These are phyloP conservation scores for Blastomyces parvus DNA, from an alignment of 2,329 filamentous ascomycete genomes.

Conservation along the genomic window DNA sequence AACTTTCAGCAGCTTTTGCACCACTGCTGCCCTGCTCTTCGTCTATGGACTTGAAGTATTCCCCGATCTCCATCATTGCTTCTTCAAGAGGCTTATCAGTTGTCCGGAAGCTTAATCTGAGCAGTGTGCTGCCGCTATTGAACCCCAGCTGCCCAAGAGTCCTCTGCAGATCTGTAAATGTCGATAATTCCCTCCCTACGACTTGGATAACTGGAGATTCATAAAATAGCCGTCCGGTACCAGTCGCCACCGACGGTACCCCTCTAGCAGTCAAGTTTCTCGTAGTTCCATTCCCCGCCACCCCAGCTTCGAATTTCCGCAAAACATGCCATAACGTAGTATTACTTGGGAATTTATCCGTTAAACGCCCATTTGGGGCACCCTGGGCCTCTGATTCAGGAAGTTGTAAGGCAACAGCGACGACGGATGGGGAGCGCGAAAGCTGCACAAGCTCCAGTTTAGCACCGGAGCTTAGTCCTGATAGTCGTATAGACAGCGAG, in stretches of 20 bases:
- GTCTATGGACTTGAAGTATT: conserved; percentile 54
- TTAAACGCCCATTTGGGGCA: conserved; percentile 57
- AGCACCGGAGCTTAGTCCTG: conserved; percentile 72
- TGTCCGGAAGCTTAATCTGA: conserved; percentile 66
- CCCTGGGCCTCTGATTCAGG: conserved; percentile 59
- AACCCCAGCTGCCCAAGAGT: conserved; percentile 78
- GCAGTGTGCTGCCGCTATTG: conserved; percentile 69
- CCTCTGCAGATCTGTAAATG: conserved; percentile 77
- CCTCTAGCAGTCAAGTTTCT: conserved; percentile 79
- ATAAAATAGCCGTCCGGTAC: conserved; percentile 70
- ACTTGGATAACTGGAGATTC: conserved; percentile 78
- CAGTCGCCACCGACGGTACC: conserved; percentile 50
- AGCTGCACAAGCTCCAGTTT: conserved; percentile 86
- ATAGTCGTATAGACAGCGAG: conserved; percentile 71
- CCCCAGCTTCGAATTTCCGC: conserved; percentile 76
- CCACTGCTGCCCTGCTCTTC: conserved; percentile 18
- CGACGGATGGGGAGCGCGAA: conserved; percentile 72
- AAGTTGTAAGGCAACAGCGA: conserved; percentile 82
- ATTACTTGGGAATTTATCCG: conserved; percentile 79
- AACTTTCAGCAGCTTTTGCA: conserved; percentile 12
- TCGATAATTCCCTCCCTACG: conserved; percentile 67
- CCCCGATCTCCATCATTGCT: conserved; percentile 70
- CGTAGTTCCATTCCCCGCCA: conserved; percentile 49
- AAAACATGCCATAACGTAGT: conserved; percentile 83
- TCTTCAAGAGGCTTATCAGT: conserved; percentile 73